These are phyloP conservation scores for Amanita rubescens DNA, from an alignment of 768 basidiomycete genomes.

Conservation along the genomic window DNA sequence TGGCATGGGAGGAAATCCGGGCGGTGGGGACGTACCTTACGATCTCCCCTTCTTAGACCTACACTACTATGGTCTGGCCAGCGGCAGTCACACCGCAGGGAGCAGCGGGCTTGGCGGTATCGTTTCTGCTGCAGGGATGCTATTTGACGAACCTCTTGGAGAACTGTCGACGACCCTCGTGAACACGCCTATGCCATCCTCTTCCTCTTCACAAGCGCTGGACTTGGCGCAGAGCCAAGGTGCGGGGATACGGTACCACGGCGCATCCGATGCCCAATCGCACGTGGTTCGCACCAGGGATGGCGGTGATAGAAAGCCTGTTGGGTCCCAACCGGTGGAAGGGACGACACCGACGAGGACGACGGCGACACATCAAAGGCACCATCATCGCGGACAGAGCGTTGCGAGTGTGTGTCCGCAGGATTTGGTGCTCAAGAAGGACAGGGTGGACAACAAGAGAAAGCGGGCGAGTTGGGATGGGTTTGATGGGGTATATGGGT, in stretches of 20 bases:
- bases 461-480: constrained; percentile 39
- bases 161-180: background rate
- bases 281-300: constrained; percentile 2
- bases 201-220: constrained; percentile 23
- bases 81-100: background rate
- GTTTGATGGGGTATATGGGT: constrained; percentile 8
- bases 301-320: background rate
- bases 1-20: constrained; percentile 20
- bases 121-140: constrained; percentile 12
- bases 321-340: background rate
- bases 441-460: constrained; percentile 24
- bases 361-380: background rate
- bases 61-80: constrained; percentile 44
- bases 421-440: constrained; percentile 24
- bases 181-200: background rate
- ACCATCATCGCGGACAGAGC: constrained; percentile 34
- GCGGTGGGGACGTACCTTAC: constrained; percentile 20
- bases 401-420: constrained; percentile 27
- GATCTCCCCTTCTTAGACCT: constrained; percentile 66
- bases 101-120: constrained; percentile 13
- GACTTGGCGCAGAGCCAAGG: constrained; percentile 25
- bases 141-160: constrained; percentile 11
- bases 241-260: constrained; percentile 10
- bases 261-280: constrained; percentile 4
- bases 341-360: background rate